Evolutionary conservation across 2,329 filamentous ascomycete genomes (phyloP), one percentile per base, ranked within the genome.

Genomic region (Cytospora piceicola): DNA sequence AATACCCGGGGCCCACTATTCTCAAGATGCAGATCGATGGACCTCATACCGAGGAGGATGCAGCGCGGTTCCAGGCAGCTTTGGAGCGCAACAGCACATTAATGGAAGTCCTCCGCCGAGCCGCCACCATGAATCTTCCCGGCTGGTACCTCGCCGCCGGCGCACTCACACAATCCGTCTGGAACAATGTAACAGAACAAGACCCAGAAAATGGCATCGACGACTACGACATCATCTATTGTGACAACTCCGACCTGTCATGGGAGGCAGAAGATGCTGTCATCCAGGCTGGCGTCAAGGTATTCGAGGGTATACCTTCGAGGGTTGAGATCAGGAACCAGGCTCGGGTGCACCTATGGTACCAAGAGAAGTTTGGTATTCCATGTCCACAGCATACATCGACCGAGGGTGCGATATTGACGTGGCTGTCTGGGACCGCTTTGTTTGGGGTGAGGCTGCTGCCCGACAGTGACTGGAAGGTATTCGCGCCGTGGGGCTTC

Each of bases 271-370:
- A 78, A 17, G 76, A 78, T 68, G 58, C 55, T 1, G 68, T 73
- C 4, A 78, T 78, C 22, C 71, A 75, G n/a, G 57, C 49, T 0
- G 76, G 75, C 2, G 70, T 67, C 17, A 51, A 61, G 4, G 60
- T 78, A 1, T 78, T 77, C 22, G 70, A 71, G 0, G 74, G 73
- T n/a, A 65, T 77, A 0, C 58, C 71, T 4, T 68, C 70, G 1
- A 72, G 77, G 30, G 72, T 78, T 1, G 76, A 78, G 65, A 77
- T 78, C 17, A 74, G 77, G 17, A 78, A 78, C 49, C 77, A 78
- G 59, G 76, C 77, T 2, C 73, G 77, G 11, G 77, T 78, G 14
- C 77, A 78, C 52, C 67, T 78, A 0, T 78, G 77, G 77, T 78
- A 77, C 24, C 69, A 69, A 58, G 51, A 71, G 36, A 76, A 74